These are phyloP conservation scores for Chaetothyriales sp. DNA, from an alignment of 2,329 filamentous ascomycete genomes.

Conservation along the genomic window DNA sequence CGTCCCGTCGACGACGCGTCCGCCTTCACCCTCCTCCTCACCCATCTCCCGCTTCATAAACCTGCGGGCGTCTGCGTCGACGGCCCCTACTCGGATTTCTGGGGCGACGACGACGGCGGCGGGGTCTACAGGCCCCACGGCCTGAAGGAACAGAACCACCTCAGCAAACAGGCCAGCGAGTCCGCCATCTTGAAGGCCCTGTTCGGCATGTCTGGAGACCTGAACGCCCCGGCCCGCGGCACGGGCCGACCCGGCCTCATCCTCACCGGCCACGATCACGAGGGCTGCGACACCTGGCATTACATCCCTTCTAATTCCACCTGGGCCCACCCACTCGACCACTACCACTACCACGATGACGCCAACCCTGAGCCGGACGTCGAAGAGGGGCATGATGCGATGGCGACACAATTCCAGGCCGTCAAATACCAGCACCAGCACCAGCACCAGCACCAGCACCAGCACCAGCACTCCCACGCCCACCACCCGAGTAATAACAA, in stretches of 20 bases:
- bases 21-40: slow-evolving; percentile 70
- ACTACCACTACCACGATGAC: too few species aligned
- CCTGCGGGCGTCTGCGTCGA: slow-evolving; percentile 70
- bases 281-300: slow-evolving; percentile 83
- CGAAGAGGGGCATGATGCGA: background rate
- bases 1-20: slow-evolving; percentile 48
- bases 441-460: background rate
- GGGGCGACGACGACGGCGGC: slow-evolving; percentile 41
- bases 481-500: slow-evolving; percentile 20
- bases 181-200: slow-evolving; percentile 70
- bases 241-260: slow-evolving; percentile 62
- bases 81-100: slow-evolving; percentile 68
- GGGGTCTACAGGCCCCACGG: slow-evolving; percentile 28
- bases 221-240: slow-evolving; percentile 45
- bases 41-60: slow-evolving; percentile 86
- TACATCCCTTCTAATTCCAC: slow-evolving; percentile 36
- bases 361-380: too few species aligned
- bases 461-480: background rate
- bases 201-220: slow-evolving; percentile 59
- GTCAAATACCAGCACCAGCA: background rate
- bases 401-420: background rate
- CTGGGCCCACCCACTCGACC: too few species aligned
- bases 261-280: slow-evolving; percentile 88
- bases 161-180: slow-evolving; percentile 55
- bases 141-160: slow-evolving; percentile 79